Base-by-base conservation (phyloP, 2,329 filamentous ascomycete species). In the Epichloe coenophiala region DNA sequence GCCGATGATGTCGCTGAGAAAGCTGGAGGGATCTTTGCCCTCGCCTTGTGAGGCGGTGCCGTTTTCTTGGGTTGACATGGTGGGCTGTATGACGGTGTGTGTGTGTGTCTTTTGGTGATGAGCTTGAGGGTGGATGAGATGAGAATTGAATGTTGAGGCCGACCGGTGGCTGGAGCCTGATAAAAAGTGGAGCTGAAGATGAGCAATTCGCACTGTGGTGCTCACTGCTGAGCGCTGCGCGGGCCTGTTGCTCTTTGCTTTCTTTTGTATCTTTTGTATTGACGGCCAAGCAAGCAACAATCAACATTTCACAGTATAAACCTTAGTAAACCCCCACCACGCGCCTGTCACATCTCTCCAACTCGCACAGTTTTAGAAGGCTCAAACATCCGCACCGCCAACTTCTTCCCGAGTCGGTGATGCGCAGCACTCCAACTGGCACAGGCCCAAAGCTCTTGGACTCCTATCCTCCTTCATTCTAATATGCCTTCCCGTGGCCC, bases 1-100 rank as follows among this genome's bases (percentile, higher is more conserved):
- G 54, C 91, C 90, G 63, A 95, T 95, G 65, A 98, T 95, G 65
- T 95, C 88, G 68, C 86, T 83, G 53, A 98, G 75, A 68, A 98
- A 98, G 58, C 86, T 83, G 12, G 90, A 95, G 4, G 93, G 93
- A 67, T 98, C 93, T 68, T 88, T 91, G 55, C 88, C 86, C 68
- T 93, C 88, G 53, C 71, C 68, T 63, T 81, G 78, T 33, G 70
- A 69, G 54, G 71, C 70, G 55, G 75, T 74, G 54, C 80, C 81
- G 73, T 90, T 91, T 70, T 90, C 88, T 87, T 41, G 27, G 6
- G 49, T 37, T 5, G 52, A 51, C 52, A 53, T 53, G 42, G 38
- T 39, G 49, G 44, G 33, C 41, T 31, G 6, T 15, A 9, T 37
- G 35, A 6, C 27, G 9, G 38, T 15, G n/a, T 31, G 27, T 9